Evolutionary conservation across 2,329 filamentous ascomycete genomes (phyloP).

Genomic region (Calonectria hongkongensis): DNA sequence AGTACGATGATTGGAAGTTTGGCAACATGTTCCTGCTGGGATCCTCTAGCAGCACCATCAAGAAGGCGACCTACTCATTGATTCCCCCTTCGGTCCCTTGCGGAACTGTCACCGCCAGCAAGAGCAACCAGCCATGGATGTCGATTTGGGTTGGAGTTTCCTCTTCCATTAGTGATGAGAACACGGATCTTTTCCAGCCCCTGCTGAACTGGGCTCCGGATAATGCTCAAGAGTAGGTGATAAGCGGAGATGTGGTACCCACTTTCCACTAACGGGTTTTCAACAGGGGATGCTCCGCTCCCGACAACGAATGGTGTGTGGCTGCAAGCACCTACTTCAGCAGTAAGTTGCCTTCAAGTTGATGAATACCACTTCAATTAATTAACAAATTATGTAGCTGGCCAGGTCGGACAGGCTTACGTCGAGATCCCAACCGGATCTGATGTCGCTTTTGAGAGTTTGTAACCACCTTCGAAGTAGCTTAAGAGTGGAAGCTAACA

Average conservation of each 20-base stretch:
- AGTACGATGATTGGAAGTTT: slow-evolving; percentile 40
- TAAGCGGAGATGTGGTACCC: too few relatives aligned
- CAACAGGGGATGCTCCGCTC: neutral
- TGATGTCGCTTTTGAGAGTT: slow-evolving; percentile 17
- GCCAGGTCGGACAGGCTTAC: slow-evolving; percentile 12
- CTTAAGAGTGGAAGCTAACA: neutral
- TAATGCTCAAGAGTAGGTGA: slow-evolving; percentile 28
- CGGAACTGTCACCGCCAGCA: slow-evolving; percentile 28
- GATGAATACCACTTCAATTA: neutral
- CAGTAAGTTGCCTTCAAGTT: neutral
- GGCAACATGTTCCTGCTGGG: slow-evolving; percentile 34
- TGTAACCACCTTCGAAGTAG: neutral
- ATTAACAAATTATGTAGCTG: neutral
- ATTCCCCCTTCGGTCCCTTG: slow-evolving; percentile 34
- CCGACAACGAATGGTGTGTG: slow-evolving; percentile 8
- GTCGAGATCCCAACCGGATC: neutral
- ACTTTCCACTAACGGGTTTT: neutral
- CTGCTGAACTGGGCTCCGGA: slow-evolving; percentile 39
- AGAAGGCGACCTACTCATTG: slow-evolving; percentile 37
- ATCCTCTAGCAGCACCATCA: slow-evolving; percentile 32
- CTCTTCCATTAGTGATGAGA: slow-evolving; percentile 29
- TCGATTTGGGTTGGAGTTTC: slow-evolving; percentile 38
- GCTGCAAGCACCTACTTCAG: slow-evolving; percentile 18
- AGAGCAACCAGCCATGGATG: slow-evolving; percentile 37
- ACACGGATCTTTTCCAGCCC: slow-evolving; percentile 34